Conservation (phyloP, 2,329 filamentous ascomycete species). For the Penicillium sp. region DNA sequence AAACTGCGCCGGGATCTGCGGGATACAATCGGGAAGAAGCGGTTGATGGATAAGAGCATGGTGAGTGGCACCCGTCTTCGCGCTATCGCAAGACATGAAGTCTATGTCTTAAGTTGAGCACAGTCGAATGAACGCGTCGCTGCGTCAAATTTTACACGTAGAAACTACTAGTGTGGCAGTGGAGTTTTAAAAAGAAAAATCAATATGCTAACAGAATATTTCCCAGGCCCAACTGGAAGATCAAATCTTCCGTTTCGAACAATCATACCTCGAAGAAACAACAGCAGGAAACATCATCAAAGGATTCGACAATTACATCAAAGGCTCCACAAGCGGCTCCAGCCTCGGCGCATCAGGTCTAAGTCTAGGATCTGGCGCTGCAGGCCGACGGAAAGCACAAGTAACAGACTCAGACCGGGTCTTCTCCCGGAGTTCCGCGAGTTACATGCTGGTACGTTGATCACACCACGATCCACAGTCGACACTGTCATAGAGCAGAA, state of each 20-base stretch:
- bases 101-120: not conserved
- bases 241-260: conserved; percentile 80
- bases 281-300: conserved; percentile 91
- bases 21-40: conserved; percentile 68
- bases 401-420: conserved; percentile 53
- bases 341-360: conserved; percentile 36
- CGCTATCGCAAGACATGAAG: not conserved
- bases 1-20: conserved; percentile 70
- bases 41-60: conserved; percentile 64
- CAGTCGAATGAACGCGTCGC: not conserved
- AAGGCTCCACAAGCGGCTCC: conserved; percentile 69
- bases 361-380: conserved; percentile 33
- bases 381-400: conserved; percentile 47
- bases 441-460: conserved; percentile 48
- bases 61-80: conserved; percentile 43
- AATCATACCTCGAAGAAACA: conserved; percentile 87
- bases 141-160: not conserved
- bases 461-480: not conserved
- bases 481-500: not conserved
- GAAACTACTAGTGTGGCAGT: not conserved
- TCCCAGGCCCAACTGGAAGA: conserved; percentile 70
- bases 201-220: not conserved
- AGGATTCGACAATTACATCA: conserved; percentile 98
- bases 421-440: conserved; percentile 54
- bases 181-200: not conserved